A percentile compares a stretch with the other conserved stretches of the same genome.
Conservation (phyloP, 495 filamentous ascomycete species). For the Pseudomonodictys pantanalensis region DNA sequence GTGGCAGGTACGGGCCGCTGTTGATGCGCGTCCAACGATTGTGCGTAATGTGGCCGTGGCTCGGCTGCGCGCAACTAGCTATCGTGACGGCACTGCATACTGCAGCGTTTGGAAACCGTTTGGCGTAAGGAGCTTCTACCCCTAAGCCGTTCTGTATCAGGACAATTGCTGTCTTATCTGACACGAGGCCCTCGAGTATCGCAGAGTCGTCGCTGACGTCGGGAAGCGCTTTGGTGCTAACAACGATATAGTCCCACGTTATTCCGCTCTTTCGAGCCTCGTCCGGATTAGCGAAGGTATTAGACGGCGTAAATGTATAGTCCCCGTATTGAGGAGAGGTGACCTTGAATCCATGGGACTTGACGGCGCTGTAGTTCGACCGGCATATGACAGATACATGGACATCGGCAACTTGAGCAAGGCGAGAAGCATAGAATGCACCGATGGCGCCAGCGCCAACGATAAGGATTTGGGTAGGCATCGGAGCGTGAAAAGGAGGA, state of each 20-base stretch:
- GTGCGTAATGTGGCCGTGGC: constrained; percentile 52
- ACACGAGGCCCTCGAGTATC: constrained; percentile 39
- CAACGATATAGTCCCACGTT: constrained; percentile 40
- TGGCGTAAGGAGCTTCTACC: constrained; percentile 61
- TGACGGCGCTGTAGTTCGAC: constrained; percentile 55
- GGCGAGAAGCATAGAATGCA: constrained; percentile 57
- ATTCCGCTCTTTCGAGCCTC: constrained; percentile 28
- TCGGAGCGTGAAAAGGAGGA: too few species aligned
- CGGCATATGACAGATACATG: constrained; percentile 50
- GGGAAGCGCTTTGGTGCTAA: constrained; percentile 42
- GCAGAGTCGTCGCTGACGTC: constrained; percentile 42
- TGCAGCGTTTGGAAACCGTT: constrained; percentile 51
- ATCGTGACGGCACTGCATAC: constrained; percentile 63
- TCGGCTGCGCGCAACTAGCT: constrained; percentile 52
- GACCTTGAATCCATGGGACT: constrained; percentile 46
- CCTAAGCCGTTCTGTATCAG: constrained; percentile 71
- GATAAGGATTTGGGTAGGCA: constrained; percentile 50
- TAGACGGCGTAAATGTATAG: constrained; percentile 51
- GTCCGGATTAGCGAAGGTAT: constrained; percentile 45
- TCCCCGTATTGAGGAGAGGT: constrained; percentile 54
- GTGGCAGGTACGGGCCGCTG: constrained; percentile 52
- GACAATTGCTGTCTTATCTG: constrained; percentile 47
- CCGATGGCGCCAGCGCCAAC: constrained; percentile 59
- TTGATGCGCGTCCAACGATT: constrained; percentile 62
- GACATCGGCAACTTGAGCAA: constrained; percentile 47